These are phyloP conservation scores for Bipolaris oryzae DNA, from an alignment of 2,329 filamentous ascomycete species.

Conservation along the genomic window DNA sequence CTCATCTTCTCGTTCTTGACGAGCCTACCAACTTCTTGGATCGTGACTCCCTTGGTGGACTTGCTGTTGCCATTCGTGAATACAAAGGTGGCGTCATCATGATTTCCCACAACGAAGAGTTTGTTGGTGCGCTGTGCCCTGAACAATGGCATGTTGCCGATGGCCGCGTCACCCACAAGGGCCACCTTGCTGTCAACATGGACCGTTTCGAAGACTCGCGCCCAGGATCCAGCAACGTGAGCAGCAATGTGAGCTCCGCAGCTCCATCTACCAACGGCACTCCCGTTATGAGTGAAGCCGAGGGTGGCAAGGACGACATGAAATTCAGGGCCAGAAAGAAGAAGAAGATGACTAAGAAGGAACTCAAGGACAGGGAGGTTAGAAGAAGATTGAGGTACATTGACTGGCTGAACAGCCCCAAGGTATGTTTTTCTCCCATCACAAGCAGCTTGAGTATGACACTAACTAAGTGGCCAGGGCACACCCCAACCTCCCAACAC, in stretches of 20 bases:
- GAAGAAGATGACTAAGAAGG: constrained; percentile 98
- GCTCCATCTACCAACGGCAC: constrained; percentile 57
- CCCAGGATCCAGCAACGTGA: constrained; percentile 65
- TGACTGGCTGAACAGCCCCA: constrained; percentile 76
- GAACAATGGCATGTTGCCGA: constrained; percentile 96
- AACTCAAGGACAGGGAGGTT: constrained; percentile 91
- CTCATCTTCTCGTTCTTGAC: constrained; percentile 94
- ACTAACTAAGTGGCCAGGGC: constrained; percentile 40
- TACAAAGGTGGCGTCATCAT: constrained; percentile 99
- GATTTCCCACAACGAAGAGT: constrained; percentile 99
- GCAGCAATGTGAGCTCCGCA: constrained; percentile 48
- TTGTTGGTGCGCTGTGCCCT: constrained; percentile 91
- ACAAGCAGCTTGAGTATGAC: neutral
- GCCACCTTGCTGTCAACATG: constrained; percentile 72
- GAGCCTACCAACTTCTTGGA: constrained; percentile 99
- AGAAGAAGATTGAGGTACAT: constrained; percentile 84
- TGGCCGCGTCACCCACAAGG: constrained; percentile 84
- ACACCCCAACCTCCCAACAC: constrained; percentile 50
- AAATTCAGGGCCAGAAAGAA: constrained; percentile 93
- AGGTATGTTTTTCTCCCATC: constrained; percentile 35
- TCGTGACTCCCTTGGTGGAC: constrained; percentile 92
- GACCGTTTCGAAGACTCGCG: constrained; percentile 88
- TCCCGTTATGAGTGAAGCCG: constrained; percentile 79
- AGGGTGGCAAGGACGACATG: constrained; percentile 76
- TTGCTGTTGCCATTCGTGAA: constrained; percentile 96